Evolutionary conservation across 2,329 filamentous ascomycete species (phyloP).

Genomic region (Endocalyx cinctus): DNA sequence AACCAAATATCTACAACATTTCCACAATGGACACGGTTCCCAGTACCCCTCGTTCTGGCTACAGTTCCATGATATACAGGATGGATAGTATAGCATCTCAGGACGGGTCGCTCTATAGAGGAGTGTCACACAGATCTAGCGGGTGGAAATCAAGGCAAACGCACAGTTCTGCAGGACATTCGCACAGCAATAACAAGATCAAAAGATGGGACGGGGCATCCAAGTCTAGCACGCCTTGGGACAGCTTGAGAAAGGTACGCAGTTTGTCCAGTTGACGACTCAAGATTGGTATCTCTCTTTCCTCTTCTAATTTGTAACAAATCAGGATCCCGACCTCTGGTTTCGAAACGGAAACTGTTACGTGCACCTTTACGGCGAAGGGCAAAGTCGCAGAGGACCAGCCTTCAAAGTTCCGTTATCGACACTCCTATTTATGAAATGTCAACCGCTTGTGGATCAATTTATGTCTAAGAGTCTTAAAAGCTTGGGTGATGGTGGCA

Average conservation of each 20-base stretch:
- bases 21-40: conserved; percentile 4
- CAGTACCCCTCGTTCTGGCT: neutral
- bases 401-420: conserved; percentile 63
- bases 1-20: too few species aligned
- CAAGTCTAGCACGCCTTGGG: conserved; percentile 40
- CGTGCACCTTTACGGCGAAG: conserved; percentile 63
- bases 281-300: neutral
- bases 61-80: neutral
- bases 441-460: conserved; percentile 54
- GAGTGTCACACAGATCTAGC: conserved; percentile 27
- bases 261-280: neutral
- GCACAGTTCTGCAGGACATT: conserved; percentile 26
- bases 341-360: conserved; percentile 62
- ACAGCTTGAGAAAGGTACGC: conserved; percentile 43
- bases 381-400: conserved; percentile 60
- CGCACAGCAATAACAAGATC: conserved; percentile 26
- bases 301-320: conserved; percentile 8
- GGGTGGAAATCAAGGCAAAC: conserved; percentile 32
- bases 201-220: conserved; percentile 49
- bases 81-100: conserved; percentile 10
- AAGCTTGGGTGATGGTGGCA: conserved; percentile 1
- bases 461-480: conserved; percentile 36
- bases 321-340: conserved; percentile 69
- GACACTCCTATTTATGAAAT: conserved; percentile 52
- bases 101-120: conserved; percentile 26